A percentile compares a stretch with the other conserved stretches of the same genome.
These are phyloP conservation scores for Mycena venus DNA, from an alignment of 768 basidiomycete genomes.

Conservation along the genomic window DNA sequence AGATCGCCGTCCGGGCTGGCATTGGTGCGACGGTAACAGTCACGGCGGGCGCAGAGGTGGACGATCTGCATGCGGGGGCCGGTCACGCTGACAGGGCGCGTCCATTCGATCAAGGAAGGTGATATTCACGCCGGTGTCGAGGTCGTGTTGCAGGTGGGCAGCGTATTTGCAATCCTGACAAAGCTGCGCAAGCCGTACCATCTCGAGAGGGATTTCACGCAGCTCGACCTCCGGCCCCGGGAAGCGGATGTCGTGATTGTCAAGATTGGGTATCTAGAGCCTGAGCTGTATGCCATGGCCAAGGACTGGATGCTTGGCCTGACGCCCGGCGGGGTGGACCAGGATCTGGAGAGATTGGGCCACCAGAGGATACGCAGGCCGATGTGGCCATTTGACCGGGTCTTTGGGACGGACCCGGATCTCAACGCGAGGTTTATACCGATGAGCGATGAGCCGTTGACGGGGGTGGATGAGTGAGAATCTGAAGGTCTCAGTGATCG, in stretches of 20 bases:
- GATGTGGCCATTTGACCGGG: slow-evolving; percentile 8
- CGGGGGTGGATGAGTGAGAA: slow-evolving; percentile 14
- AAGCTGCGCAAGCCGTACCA: slow-evolving; percentile 15
- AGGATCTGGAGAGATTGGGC: slow-evolving; percentile 8
- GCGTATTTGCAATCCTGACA: slow-evolving; percentile 12
- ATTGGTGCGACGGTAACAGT: slow-evolving; percentile 8
- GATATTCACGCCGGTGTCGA: slow-evolving; percentile 11
- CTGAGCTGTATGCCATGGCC: slow-evolving; percentile 17
- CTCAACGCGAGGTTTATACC: slow-evolving; percentile 12
- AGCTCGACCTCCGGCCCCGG: slow-evolving; percentile 11
- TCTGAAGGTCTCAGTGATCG: slow-evolving; percentile 4
- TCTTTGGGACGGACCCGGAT: slow-evolving; percentile 9
- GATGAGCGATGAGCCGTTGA: slow-evolving; percentile 14
- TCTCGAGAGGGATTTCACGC: slow-evolving; percentile 14
- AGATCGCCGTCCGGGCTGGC: slow-evolving; percentile 13
- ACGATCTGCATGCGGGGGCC: slow-evolving; percentile 14
- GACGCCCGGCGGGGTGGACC: slow-evolving; percentile 13
- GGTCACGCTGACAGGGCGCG: slow-evolving; percentile 13
- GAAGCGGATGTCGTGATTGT: slow-evolving; percentile 12
- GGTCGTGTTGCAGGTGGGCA: slow-evolving; percentile 9
- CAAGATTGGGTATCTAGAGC: slow-evolving; percentile 10
- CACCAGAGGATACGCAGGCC: slow-evolving; percentile 13
- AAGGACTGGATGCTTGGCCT: slow-evolving; percentile 14
- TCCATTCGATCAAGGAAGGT: slow-evolving; percentile 11
- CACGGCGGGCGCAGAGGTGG: slow-evolving; percentile 13